These are phyloP conservation scores for Xanthoconium purpureum DNA, from an alignment of 768 basidiomycete genomes.

Conservation along the genomic window DNA sequence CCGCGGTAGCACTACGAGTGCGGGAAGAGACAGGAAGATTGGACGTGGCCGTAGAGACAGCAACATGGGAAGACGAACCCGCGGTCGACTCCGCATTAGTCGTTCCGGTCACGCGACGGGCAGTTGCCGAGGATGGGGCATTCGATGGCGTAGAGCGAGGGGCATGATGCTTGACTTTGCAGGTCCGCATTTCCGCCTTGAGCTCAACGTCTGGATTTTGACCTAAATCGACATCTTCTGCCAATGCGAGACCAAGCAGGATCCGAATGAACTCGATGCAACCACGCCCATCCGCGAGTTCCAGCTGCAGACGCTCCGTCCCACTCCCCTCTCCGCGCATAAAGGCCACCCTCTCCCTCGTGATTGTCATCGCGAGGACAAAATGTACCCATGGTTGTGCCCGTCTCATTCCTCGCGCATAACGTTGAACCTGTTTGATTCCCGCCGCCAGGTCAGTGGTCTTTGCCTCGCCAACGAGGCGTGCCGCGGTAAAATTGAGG, in stretches of 20 bases:
- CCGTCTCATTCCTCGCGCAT: neutral
- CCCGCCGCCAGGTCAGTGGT: neutral
- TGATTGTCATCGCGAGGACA: neutral
- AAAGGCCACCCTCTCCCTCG: neutral
- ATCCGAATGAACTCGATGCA: neutral
- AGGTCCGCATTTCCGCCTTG: neutral
- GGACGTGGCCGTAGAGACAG: neutral
- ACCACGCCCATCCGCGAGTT: slow-evolving; percentile 1
- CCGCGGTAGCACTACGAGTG: neutral
- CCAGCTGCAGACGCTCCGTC: slow-evolving; percentile 6
- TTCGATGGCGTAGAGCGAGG: neutral
- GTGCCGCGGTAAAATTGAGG: neutral
- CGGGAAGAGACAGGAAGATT: neutral
- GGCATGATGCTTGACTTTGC: neutral
- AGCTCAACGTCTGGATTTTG: neutral
- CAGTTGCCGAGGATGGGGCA: neutral
- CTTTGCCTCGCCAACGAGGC: neutral
- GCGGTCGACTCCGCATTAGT: neutral
- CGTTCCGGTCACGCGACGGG: neutral
- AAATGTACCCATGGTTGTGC: neutral
- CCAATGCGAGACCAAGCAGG: neutral
- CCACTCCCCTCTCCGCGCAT: slow-evolving; percentile 10
- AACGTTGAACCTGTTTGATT: slow-evolving; percentile 3
- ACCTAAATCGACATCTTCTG: neutral
- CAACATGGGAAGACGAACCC: neutral